These are phyloP conservation scores for Lepidium sativum DNA, from an alignment of 345 rosid genomes.

Conservation along the genomic window DNA sequence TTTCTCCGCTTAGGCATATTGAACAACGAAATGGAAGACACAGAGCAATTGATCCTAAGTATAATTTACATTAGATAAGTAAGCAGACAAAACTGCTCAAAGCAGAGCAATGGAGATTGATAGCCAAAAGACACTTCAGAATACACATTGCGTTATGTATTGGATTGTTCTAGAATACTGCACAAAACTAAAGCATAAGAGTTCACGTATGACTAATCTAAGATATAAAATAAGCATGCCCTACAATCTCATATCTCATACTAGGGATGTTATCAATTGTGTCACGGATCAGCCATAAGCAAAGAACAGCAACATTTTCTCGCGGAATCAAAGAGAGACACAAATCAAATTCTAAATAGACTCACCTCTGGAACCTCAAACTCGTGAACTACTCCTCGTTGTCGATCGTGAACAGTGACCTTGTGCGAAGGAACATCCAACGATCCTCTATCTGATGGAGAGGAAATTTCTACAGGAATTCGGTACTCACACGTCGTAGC, in stretches of 20 bases:
- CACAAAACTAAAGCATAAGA: neutral
- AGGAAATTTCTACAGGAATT: constrained; percentile 34
- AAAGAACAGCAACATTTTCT: neutral
- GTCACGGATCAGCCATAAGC: neutral
- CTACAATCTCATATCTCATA: neutral
- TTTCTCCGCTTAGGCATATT: neutral
- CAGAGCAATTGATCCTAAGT: neutral
- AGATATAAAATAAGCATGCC: neutral
- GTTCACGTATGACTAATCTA: neutral
- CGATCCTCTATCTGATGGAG: constrained; percentile 20
- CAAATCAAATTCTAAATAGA: neutral
- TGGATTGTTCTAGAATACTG: neutral
- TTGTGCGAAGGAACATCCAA: constrained; percentile 56
- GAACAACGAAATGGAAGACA: neutral
- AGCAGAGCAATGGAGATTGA: neutral
- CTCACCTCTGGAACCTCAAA: constrained; percentile 83
- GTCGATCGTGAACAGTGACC: constrained; percentile 79
- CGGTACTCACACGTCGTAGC: constrained; percentile 40
- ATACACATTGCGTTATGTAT: neutral
- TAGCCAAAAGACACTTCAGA: neutral
- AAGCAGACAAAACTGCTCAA: neutral
- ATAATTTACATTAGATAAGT: neutral
- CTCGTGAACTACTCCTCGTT: constrained; percentile 72
- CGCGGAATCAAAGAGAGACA: neutral
- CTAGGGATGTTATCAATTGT: neutral